phyloP scores from a whole-genome alignment of 371 early-diverging fungal genomes.

The Pancytospora epiphaga region DNA sequence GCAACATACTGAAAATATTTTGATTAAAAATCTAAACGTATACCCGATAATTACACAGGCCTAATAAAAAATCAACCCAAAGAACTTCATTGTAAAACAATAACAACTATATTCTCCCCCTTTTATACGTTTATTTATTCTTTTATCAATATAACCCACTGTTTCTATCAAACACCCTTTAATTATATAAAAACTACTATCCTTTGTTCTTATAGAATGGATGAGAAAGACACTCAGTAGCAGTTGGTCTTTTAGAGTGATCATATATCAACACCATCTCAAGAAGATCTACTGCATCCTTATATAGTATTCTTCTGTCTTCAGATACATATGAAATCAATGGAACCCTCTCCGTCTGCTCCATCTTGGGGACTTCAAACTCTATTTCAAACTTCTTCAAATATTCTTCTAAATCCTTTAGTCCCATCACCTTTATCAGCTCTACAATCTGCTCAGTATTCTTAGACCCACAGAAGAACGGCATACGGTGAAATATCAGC shows the following conservation, averaged over 20 bases:
- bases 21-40: too few relatives aligned
- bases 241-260: constrained; percentile 53
- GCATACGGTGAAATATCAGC: constrained; percentile 87
- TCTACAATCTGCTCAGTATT: constrained; percentile 92
- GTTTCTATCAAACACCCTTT: too few relatives aligned
- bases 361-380: constrained; percentile 8
- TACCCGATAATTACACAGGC: too few relatives aligned
- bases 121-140: too few relatives aligned
- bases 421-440: constrained; percentile 87
- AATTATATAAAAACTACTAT: too few relatives aligned
- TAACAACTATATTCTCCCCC: too few relatives aligned
- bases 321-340: constrained; percentile 10
- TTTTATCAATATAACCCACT: too few relatives aligned
- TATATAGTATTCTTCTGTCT: not conserved
- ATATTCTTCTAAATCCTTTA: constrained; percentile 75
- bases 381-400: constrained; percentile 83
- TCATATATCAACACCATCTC: constrained; percentile 56
- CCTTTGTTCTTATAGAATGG: constrained; percentile 34
- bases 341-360: constrained; percentile 16
- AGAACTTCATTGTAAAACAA: too few relatives aligned
- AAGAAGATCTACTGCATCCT: constrained; percentile 37
- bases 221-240: constrained; percentile 48
- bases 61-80: too few relatives aligned
- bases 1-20: too few relatives aligned
- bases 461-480: constrained; percentile 93